Conservation (phyloP, 805 yeast species). For the Pichia eremophila region DNA sequence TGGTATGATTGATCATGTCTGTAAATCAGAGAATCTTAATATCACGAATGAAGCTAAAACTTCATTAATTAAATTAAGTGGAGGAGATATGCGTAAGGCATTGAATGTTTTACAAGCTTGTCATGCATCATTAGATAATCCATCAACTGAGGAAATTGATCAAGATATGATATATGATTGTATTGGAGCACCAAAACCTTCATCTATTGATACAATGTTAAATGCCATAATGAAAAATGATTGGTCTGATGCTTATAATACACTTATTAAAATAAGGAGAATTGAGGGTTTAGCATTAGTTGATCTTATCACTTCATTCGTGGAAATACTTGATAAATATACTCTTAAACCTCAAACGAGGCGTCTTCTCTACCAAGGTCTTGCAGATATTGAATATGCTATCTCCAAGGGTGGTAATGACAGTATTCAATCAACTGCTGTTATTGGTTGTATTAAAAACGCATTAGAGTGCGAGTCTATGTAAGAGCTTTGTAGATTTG, state of each 20-base stretch:
- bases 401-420: constrained; percentile 90
- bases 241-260: constrained; percentile 69
- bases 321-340: constrained; percentile 58
- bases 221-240: constrained; percentile 77
- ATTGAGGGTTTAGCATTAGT: constrained; percentile 82
- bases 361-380: constrained; percentile 37
- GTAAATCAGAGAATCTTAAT: constrained; percentile 54
- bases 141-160: constrained; percentile 44
- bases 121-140: constrained; percentile 56
- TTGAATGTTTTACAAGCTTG: constrained; percentile 92
- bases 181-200: constrained; percentile 91
- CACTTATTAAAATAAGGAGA: constrained; percentile 56
- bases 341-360: constrained; percentile 58
- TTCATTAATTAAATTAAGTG: constrained; percentile 62
- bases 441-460: constrained; percentile 73
- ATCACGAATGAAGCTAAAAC: constrained; percentile 50
- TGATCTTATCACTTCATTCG: constrained; percentile 71
- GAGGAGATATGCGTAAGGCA: constrained; percentile 95
- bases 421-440: constrained; percentile 80
- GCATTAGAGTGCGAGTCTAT: constrained; percentile 40
- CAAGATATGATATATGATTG: constrained; percentile 82
- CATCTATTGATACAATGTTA: constrained; percentile 65
- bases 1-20: constrained; percentile 58
- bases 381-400: constrained; percentile 85
- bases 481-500: no score